Conservation (phyloP, 2,329 filamentous ascomycete genomes). For the Mycocentrospora acerina region DNA sequence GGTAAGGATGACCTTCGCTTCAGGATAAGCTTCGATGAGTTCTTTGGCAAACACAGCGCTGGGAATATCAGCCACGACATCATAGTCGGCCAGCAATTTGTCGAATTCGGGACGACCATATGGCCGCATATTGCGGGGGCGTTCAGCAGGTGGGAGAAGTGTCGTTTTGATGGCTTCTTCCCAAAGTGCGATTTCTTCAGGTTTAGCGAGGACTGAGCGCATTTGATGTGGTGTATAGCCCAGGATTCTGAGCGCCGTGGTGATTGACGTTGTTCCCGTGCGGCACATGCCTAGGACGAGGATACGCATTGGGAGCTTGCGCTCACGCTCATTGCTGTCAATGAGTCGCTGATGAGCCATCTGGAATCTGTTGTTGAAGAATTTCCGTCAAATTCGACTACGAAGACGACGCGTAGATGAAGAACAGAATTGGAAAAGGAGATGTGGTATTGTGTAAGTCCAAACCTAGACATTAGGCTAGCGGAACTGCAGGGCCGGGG, state of each 20-base stretch:
- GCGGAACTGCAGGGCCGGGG: neutral
- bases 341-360: slow-evolving; percentile 45
- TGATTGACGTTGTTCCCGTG: slow-evolving; percentile 64
- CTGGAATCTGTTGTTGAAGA: neutral
- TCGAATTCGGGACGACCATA: slow-evolving; percentile 48
- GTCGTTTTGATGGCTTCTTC: slow-evolving; percentile 33
- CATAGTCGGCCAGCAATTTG: slow-evolving; percentile 48
- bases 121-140: slow-evolving; percentile 15
- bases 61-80: slow-evolving; percentile 36
- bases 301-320: slow-evolving; percentile 71
- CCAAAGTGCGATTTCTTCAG: slow-evolving; percentile 25
- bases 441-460: no score
- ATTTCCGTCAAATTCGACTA: no score
- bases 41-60: slow-evolving; percentile 30
- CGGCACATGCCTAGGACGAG: slow-evolving; percentile 69
- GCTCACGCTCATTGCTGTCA: slow-evolving; percentile 64
- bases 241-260: slow-evolving; percentile 47
- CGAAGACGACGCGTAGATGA: no score
- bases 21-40: slow-evolving; percentile 34
- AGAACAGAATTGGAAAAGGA: no score
- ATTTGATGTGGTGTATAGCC: slow-evolving; percentile 30
- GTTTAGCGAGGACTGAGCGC: slow-evolving; percentile 21
- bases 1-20: slow-evolving; percentile 38
- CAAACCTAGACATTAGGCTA: no score
- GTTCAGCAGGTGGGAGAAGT: slow-evolving; percentile 16